Percentiles rank a stretch among this genome's conserved stretches.
phyloP scores from a whole-genome alignment of 192 early-diverging fungal species.

The Backusella tarrabulga region DNA sequence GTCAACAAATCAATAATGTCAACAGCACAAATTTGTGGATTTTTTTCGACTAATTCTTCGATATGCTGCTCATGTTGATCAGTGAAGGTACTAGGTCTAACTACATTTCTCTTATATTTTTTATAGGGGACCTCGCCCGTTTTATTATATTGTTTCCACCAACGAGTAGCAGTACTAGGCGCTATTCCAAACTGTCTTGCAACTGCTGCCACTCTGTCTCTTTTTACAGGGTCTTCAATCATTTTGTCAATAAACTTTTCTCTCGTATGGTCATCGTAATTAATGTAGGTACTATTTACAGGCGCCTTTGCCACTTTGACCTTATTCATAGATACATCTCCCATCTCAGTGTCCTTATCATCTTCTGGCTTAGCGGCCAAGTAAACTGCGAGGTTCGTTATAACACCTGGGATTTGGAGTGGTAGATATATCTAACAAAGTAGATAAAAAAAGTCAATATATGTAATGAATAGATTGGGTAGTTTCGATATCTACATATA shows the following conservation, averaged over 20 bases:
- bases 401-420: no score
- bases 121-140: background rate
- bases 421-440: no score
- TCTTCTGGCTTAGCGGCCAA: background rate
- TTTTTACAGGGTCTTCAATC: no score
- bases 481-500: no score
- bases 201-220: background rate
- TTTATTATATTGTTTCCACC: background rate
- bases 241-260: no score
- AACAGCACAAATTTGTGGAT: background rate
- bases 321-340: no score
- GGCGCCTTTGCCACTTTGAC: no score
- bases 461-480: no score
- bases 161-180: background rate
- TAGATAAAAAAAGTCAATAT: no score
- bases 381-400: background rate
- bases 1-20: no score
- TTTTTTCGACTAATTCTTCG: background rate
- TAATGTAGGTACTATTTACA: no score
- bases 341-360: background rate
- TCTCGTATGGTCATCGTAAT: background rate
- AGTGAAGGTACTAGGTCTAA: background rate
- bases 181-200: background rate
- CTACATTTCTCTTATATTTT: background rate
- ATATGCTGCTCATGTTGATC: background rate